Base-by-base conservation (phyloP, 495 filamentous ascomycete species). In the Pyronema omphalodes region DNA sequence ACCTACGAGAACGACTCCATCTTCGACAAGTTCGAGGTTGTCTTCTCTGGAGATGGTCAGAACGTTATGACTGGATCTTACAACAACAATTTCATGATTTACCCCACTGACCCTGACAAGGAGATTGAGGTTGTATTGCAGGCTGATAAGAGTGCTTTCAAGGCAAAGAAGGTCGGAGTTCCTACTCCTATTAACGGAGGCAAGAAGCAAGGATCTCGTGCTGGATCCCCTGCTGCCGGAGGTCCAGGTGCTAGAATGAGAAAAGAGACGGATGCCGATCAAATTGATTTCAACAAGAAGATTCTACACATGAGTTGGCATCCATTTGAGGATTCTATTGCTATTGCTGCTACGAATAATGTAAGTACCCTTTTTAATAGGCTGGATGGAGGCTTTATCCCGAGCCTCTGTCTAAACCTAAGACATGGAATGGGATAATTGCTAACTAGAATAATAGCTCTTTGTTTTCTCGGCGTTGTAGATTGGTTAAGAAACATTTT, bases 21-120 rank as follows among this genome's bases (percentile, higher is more conserved):
- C 65, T 98, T 98, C 63, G 91, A 98, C 74, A 98, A 98, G 68
- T 98, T 98, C 59, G 91, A 98, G 71, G 91, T 98, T 54, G 93
- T 96, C 39, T 96, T 98, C 70, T 95, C 89, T 3, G 91, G 91
- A 12, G 91, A 96, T 68, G 87, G 87, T 7, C 89, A 93, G 73
- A 95, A 98, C 63, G 91, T 96, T 55, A 98, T 98, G 91, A 98
- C 91, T 6, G 91, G 91, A 60, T 93, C 86, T 67, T 98, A 98
- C 74, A 98, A 98, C 77, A 98, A 98, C 71, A 98, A 98, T 71
- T 98, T 98, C 74, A 98, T 98, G 91, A 98, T 98, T 61, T 98
- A 98, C 69, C 91, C 91, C 0, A 91, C 88, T 35, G 88, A 95
- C 60, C 85, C 87, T 6, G 82, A 86, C 57, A 88, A 89, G 70